Base-by-base conservation (phyloP, 2,329 filamentous ascomycete genomes). In the Diatrype stigma region DNA sequence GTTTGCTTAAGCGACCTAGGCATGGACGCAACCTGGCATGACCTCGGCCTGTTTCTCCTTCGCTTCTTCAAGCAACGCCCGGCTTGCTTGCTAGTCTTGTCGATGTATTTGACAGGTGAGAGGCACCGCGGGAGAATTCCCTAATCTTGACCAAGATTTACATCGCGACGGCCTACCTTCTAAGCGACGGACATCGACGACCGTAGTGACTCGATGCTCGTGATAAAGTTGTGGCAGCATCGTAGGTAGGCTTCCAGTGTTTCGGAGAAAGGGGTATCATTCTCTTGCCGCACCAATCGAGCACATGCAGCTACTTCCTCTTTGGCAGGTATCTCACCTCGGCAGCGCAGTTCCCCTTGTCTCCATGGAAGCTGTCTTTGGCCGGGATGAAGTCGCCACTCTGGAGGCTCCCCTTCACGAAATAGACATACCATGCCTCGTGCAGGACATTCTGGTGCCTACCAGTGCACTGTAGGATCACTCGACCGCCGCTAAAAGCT, bases 351-450 rank as follows among this genome's bases (percentile, higher is more conserved):
- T 73, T 74, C 5, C 70, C 67, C 5, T 66, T 63, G 21, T 72
- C 67, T 21, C 67, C 70, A 47, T 70, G 65, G 34, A 66, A 64
- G 28, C 63, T 71, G 44, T 69, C 68, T 56, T 59, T 57, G 3
- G 72, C 71, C 0, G 76, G 72, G 16, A 78, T 69, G 53, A 78
- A 78, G 50, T 71, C 63, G 42, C 76, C 76, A 40, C 69, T 72
- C 64, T 79, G 76, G 53, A 80, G 56, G 57, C 72, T 78, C 3
- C 78, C 78, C 60, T 73, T 67, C 8, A 81, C 72, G 53, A 79
- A 76, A 60, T 76, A 80, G 42, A 74, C 72, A 56, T 80, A 81
- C 76, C 77, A 79, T 16, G 74, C 73, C 66, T 79, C 74, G 53
- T 79, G 70, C 14, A 80, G 62, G n/a, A 70, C 66, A 21, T 73